These are phyloP conservation scores for Fimicolochytrium jonesii DNA, from an alignment of 192 early-diverging fungal species.

Conservation along the genomic window DNA sequence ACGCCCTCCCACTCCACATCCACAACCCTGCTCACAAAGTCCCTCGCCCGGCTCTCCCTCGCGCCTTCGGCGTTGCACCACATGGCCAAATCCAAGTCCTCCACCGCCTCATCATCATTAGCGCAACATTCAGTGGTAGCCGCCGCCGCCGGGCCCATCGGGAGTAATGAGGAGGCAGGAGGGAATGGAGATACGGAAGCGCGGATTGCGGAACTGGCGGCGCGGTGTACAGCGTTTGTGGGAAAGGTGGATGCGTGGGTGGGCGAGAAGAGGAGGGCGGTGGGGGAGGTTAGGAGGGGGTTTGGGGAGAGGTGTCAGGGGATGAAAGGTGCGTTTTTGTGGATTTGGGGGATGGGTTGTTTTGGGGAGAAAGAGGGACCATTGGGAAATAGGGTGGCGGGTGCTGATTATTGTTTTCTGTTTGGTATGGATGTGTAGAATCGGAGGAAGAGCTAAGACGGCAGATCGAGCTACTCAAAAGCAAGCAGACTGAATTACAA, in stretches of 20 bases:
- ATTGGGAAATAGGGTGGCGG: not conserved
- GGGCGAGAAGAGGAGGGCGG: not conserved
- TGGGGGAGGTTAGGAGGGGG: constrained; percentile 1
- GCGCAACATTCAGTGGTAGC: not conserved
- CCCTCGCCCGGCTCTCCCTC: constrained; percentile 7
- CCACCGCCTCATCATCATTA: not conserved
- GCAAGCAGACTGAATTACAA: constrained; percentile 17
- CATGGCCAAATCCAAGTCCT: no score
- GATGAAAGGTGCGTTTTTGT: constrained; percentile 2
- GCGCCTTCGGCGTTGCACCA: not conserved
- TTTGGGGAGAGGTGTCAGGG: not conserved
- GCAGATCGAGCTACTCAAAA: constrained; percentile 15
- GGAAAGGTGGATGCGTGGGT: constrained; percentile 18
- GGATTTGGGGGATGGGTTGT: not conserved
- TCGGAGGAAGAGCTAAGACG: not conserved
- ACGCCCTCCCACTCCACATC: no score
- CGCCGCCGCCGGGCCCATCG: not conserved
- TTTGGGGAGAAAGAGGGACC: not conserved
- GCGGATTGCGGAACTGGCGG: constrained; percentile 2
- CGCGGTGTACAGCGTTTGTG: constrained; percentile 8
- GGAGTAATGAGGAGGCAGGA: not conserved
- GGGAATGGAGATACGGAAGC: no score
- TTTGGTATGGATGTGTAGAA: not conserved
- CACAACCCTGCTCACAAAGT: constrained; percentile 4
- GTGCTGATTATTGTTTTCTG: not conserved